phyloP scores from a whole-genome alignment of 108 stramenopile species.

The Schizochytrium sp. region DNA sequence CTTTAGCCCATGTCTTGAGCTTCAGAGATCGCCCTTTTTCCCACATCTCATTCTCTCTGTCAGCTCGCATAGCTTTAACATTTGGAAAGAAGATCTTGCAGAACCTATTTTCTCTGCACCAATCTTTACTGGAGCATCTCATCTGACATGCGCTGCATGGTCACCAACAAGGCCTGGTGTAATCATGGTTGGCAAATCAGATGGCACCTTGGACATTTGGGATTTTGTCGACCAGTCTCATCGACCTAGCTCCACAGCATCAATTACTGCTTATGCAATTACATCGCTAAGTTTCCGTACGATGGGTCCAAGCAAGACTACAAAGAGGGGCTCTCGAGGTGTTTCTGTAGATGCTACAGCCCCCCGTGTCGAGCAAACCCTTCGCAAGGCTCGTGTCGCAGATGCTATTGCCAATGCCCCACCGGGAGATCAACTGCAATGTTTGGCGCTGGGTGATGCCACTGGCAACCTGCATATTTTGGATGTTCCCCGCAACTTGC shows the following conservation, averaged over 20 bases:
- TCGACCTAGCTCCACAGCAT: slow-evolving; percentile 68
- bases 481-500: slow-evolving; percentile 75
- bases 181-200: slow-evolving; percentile 72
- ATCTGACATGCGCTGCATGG: slow-evolving; percentile 75
- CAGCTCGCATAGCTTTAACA: slow-evolving; percentile 75
- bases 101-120: slow-evolving; percentile 75
- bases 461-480: slow-evolving; percentile 78
- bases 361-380: not conserved
- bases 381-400: not conserved
- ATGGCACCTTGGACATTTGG: slow-evolving; percentile 79
- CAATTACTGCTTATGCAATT: slow-evolving; percentile 72
- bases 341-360: not conserved
- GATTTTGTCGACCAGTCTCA: slow-evolving; percentile 77
- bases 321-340: not conserved
- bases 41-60: slow-evolving; percentile 74
- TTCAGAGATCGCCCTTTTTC: slow-evolving; percentile 77
- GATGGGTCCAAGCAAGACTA: slow-evolving; percentile 43
- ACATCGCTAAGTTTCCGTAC: slow-evolving; percentile 76
- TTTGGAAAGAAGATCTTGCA: slow-evolving; percentile 73
- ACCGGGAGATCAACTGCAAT: slow-evolving; percentile 68
- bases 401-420: not conserved
- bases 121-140: slow-evolving; percentile 46
- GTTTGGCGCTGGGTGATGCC: slow-evolving; percentile 77
- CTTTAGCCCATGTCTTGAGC: slow-evolving; percentile 68
- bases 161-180: slow-evolving; percentile 77